These are phyloP conservation scores for Casuarina cunninghamiana DNA, from an alignment of 306 rosid species.

Conservation along the genomic window DNA sequence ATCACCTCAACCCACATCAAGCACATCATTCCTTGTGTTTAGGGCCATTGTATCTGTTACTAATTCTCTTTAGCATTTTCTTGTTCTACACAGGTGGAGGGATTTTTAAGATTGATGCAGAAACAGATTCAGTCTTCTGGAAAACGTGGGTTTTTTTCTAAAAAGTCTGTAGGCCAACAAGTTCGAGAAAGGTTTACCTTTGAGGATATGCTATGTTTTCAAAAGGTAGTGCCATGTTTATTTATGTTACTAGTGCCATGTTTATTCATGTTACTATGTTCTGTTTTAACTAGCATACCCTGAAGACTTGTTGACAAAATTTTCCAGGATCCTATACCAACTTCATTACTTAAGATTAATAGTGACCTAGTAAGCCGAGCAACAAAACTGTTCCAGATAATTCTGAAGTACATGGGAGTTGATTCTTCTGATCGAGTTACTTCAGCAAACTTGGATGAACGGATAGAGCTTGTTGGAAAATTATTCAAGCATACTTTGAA, in stretches of 20 bases:
- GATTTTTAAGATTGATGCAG: slow-evolving; percentile 82
- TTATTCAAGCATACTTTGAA: slow-evolving; percentile 88
- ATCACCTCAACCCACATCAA: neutral
- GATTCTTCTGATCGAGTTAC: slow-evolving; percentile 73
- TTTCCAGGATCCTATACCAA: slow-evolving; percentile 85
- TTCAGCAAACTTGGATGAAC: slow-evolving; percentile 72
- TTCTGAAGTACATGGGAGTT: slow-evolving; percentile 89
- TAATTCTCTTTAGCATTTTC: slow-evolving; percentile 9
- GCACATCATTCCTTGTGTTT: slow-evolving; percentile 17
- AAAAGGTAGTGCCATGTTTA: slow-evolving; percentile 59
- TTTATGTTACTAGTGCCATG: neutral
- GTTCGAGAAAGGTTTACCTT: slow-evolving; percentile 73
- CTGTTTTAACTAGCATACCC: neutral
- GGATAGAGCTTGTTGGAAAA: slow-evolving; percentile 78
- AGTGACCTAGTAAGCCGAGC: slow-evolving; percentile 86
- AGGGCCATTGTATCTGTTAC: slow-evolving; percentile 8
- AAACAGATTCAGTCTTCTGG: slow-evolving; percentile 96
- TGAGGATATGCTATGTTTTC: slow-evolving; percentile 95
- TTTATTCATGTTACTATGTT: slow-evolving; percentile 4
- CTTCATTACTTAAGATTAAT: slow-evolving; percentile 76
- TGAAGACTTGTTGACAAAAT: slow-evolving; percentile 17
- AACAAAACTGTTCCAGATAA: slow-evolving; percentile 72
- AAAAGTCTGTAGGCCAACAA: slow-evolving; percentile 77
- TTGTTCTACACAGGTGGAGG: slow-evolving; percentile 68
- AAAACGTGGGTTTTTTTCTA: slow-evolving; percentile 88